Base-by-base conservation (phyloP, 2,329 filamentous ascomycete species). In the Cercospora janseana region DNA sequence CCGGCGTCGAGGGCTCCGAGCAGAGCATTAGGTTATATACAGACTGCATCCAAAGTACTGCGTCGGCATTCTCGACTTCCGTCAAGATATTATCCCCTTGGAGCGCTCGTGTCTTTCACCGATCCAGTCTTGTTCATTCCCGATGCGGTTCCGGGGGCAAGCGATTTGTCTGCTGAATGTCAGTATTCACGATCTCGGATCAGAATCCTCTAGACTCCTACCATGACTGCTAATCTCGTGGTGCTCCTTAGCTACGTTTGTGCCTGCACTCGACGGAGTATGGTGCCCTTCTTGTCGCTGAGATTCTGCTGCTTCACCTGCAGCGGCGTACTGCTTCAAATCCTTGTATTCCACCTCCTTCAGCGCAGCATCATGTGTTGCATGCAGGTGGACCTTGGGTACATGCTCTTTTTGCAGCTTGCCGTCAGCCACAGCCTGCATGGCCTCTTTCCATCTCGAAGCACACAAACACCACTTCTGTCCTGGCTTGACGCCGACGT, bases 171-270 rank as follows among this genome's bases (percentile, higher is more conserved):
- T 47, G 34, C 7, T 29, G 21, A 20, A 29, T 37, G 26, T 47
- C 6, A 47, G 34, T 15, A 5, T n/a, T 21, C 1, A n/a, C 9
- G 13, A 21, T 9, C 8, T 20, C 6, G 8, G 6, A 6, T 12
- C 12, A 45, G 40, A 34, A 46, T 8, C 18, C 13, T 12, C 18
- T 24, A 3, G 10, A 29, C 13, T 28, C 44, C 0, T 47, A 47
- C 44, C 51, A 43, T 55, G 48, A 23, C 52, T 54, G 8, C 52
- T 53, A 35, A 59, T 57, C 29, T 52, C 48, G 16, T 54, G 46
- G 28, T 52, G 54, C 52, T 59, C 55, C 45, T 55, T 54, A 8
- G 46, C 52, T 7, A 57, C 44, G 4, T 46, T 46, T n/a, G 46
- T 40, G 1, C 46, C 34, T 12, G 37, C 49, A 20, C 34, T 47